A percentile compares a stretch with the other conserved stretches of the same genome.
Conservation (phyloP, 441 rosid species). For the Gossypium gossypioides region DNA sequence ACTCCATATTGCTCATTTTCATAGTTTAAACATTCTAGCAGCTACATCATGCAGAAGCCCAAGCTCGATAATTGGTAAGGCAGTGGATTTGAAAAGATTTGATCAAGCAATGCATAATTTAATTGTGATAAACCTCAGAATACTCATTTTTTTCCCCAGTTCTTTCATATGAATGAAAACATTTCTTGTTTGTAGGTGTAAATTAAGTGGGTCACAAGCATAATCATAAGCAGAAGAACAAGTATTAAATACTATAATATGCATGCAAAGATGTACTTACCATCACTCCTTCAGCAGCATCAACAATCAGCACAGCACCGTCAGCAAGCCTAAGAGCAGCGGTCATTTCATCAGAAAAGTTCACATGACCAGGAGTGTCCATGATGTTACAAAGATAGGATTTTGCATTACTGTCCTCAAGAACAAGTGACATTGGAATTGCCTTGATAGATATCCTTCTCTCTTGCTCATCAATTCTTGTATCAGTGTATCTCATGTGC, state of each 20-base stretch:
- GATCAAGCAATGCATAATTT: not conserved
- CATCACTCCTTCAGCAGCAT: conserved; percentile 92
- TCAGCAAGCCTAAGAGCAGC: conserved; percentile 89
- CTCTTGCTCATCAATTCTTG: conserved; percentile 90
- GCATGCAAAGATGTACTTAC: conserved; percentile 19
- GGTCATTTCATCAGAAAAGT: conserved; percentile 94
- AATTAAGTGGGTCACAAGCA: not conserved
- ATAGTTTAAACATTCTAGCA: conserved; percentile 1
- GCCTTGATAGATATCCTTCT: conserved; percentile 90
- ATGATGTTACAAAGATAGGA: conserved; percentile 82
- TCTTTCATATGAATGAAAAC: not conserved
- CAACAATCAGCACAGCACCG: conserved; percentile 87
- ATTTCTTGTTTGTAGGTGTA: not conserved
- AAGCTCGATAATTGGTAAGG: conserved; percentile 1
- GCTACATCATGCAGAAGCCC: not conserved
- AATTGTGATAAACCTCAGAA: not conserved
- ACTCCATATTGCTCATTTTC: not conserved
- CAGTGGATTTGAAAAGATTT: not conserved
- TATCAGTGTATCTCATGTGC: conserved; percentile 84
- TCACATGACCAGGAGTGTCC: conserved; percentile 94
- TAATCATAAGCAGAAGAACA: not conserved
- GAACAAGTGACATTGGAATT: conserved; percentile 88
- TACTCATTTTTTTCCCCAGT: not conserved
- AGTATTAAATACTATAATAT: not conserved
- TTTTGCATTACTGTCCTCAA: conserved; percentile 84